A percentile compares a stretch with the other conserved stretches of the same genome.
phyloP scores from a whole-genome alignment of 2,329 filamentous ascomycete genomes.

The Zymoseptoria pseudotritici region DNA sequence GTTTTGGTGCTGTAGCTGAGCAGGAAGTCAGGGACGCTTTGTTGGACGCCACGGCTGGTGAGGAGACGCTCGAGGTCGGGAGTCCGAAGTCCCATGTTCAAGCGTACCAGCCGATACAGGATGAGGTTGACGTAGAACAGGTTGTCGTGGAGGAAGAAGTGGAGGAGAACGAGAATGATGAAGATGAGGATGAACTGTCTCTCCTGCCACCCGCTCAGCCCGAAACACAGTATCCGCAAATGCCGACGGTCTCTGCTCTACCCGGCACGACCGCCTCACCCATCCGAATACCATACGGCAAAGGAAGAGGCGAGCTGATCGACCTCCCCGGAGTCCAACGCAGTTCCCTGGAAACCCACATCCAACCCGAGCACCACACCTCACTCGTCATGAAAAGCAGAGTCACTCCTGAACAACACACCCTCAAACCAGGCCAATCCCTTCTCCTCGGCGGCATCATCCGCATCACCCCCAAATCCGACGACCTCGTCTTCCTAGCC shows the following conservation, averaged over 20 bases:
- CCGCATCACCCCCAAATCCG: slow-evolving; percentile 69
- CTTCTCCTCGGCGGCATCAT: slow-evolving; percentile 75
- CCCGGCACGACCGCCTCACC: slow-evolving; percentile 93
- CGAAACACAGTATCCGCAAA: slow-evolving; percentile 68
- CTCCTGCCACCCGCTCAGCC: slow-evolving; percentile 70
- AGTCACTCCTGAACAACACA: slow-evolving; percentile 63
- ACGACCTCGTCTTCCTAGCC: slow-evolving; percentile 61
- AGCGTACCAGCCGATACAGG: background rate
- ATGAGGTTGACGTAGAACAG: background rate
- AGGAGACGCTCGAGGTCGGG: slow-evolving; percentile 4
- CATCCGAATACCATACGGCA: slow-evolving; percentile 84
- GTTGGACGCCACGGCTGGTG: background rate
- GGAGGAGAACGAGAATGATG: slow-evolving; percentile 13
- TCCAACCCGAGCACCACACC: slow-evolving; percentile 57
- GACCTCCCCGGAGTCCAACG: slow-evolving; percentile 82
- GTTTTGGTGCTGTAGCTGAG: background rate
- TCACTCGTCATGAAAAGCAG: slow-evolving; percentile 73
- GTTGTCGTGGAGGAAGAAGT: background rate
- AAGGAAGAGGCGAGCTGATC: slow-evolving; percentile 79
- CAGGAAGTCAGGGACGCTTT: background rate
- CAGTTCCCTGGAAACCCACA: slow-evolving; percentile 62
- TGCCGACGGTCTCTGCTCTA: slow-evolving; percentile 78
- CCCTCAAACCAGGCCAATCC: slow-evolving; percentile 68
- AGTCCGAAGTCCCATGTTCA: background rate
- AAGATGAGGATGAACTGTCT: slow-evolving; percentile 22